Conservation (phyloP, 1,284 basidiomycete species). For the Pseudozyma hubeiensis region DNA sequence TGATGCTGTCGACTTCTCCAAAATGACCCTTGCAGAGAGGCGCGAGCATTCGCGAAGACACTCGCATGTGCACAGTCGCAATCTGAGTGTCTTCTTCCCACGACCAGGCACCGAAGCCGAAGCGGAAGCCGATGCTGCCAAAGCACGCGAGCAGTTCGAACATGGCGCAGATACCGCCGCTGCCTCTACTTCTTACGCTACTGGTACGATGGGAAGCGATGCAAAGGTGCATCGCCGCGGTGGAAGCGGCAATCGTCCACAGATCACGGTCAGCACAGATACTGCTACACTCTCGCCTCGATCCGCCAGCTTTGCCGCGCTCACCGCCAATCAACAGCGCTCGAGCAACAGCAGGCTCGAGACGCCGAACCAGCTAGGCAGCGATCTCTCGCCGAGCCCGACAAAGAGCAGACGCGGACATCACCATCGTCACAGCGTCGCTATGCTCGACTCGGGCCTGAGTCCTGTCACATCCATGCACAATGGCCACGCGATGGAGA, state of each 20-base stretch:
- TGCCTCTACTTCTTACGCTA: slow-evolving; percentile 6
- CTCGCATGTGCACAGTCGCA: slow-evolving; percentile 61
- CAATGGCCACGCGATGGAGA: slow-evolving; percentile 33
- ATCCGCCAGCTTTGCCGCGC: slow-evolving; percentile 38
- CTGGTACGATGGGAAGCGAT: not conserved
- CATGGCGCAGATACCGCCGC: slow-evolving; percentile 4
- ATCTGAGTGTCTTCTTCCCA: slow-evolving; percentile 66
- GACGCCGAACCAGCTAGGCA: slow-evolving; percentile 8
- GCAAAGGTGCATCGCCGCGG: slow-evolving; percentile 33
- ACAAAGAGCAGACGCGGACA: slow-evolving; percentile 53
- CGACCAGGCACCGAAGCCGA: slow-evolving; percentile 64
- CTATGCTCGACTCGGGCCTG: slow-evolving; percentile 41
- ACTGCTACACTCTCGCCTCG: slow-evolving; percentile 40
- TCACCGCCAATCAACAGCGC: slow-evolving; percentile 17
- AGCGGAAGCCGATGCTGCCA: slow-evolving; percentile 46
- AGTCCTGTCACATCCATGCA: slow-evolving; percentile 29
- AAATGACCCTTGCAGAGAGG: slow-evolving; percentile 58
- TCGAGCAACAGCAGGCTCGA: slow-evolving; percentile 12
- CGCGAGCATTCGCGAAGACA: slow-evolving; percentile 64
- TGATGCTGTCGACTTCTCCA: slow-evolving; percentile 24
- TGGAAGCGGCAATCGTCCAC: slow-evolving; percentile 44
- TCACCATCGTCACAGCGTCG: slow-evolving; percentile 58
- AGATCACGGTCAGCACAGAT: slow-evolving; percentile 53
- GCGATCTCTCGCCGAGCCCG: slow-evolving; percentile 48
- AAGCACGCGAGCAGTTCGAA: slow-evolving; percentile 35